Conservation (phyloP, 257 asterid species). For the Jasminum sambac region DNA sequence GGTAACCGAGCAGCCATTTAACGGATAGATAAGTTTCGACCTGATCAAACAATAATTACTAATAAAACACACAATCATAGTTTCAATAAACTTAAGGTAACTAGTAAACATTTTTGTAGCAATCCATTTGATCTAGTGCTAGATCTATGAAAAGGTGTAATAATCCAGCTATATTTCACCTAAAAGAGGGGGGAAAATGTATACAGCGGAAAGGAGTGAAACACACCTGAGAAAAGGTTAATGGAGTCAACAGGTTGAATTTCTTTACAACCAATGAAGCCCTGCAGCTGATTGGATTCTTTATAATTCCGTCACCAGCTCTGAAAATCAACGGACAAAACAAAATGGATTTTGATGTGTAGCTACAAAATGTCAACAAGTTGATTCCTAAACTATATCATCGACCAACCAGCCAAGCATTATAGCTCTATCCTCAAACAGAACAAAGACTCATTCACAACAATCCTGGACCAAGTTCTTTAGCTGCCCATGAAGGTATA, state of each 20-base stretch:
- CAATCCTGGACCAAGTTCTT: constrained; percentile 29
- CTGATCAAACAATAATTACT: neutral
- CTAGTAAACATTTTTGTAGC: neutral
- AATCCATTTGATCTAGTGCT: neutral
- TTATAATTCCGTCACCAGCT: neutral
- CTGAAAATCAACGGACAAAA: neutral
- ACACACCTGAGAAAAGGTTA: neutral
- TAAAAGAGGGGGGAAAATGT: neutral
- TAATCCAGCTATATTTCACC: neutral
- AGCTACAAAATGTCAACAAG: neutral
- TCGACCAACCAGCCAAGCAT: constrained; percentile 1
- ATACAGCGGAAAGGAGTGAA: neutral
- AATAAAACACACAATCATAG: neutral
- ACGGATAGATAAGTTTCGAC: too few species aligned
- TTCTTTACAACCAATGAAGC: neutral
- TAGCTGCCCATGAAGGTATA: constrained; percentile 67
- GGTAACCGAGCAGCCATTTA: too few species aligned
- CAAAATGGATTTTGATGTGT: neutral
- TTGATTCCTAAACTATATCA: neutral
- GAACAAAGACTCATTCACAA: constrained; percentile 11
- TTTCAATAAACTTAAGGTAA: neutral
- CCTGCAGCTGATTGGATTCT: neutral
- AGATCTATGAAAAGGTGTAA: neutral
- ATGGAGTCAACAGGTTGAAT: neutral
- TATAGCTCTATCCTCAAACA: neutral